A percentile compares a stretch with the other conserved stretches of the same genome.
Evolutionary conservation across 116 monocot species (phyloP).

Genomic region (Cymodocea nodosa): DNA sequence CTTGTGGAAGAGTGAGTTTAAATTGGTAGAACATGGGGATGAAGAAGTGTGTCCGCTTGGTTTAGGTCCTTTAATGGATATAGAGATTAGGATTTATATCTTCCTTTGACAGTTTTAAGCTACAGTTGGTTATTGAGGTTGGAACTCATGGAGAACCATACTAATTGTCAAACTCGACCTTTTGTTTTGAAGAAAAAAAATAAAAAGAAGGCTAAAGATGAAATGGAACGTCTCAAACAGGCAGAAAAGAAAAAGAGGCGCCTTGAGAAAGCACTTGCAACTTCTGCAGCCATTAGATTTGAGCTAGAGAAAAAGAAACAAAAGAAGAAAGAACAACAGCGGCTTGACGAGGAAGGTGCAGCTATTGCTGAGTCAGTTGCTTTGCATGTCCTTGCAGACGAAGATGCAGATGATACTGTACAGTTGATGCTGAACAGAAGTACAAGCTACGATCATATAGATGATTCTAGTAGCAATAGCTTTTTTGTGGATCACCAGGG

Average conservation of each 20-base stretch:
- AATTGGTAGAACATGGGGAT: background rate
- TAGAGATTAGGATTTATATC: background rate
- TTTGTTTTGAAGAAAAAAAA: slow-evolving; percentile 42
- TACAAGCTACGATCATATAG: slow-evolving; percentile 13
- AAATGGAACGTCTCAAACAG: slow-evolving; percentile 74
- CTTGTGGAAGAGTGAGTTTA: background rate
- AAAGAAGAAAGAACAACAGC: slow-evolving; percentile 70
- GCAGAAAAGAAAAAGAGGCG: slow-evolving; percentile 89
- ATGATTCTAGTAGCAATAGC: slow-evolving; percentile 16
- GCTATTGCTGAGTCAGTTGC: slow-evolving; percentile 88
- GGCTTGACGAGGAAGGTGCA: slow-evolving; percentile 80
- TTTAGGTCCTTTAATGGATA: background rate
- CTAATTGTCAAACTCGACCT: slow-evolving; percentile 19
- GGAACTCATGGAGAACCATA: slow-evolving; percentile 50
- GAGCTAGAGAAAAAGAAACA: slow-evolving; percentile 95
- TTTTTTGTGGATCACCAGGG: slow-evolving; percentile 27
- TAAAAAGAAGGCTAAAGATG: slow-evolving; percentile 73
- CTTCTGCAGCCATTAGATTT: slow-evolving; percentile 75
- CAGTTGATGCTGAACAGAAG: slow-evolving; percentile 16
- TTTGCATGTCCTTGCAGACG: slow-evolving; percentile 80
- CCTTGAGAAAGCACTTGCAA: slow-evolving; percentile 89
- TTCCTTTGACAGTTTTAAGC: background rate
- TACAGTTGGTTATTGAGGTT: background rate
- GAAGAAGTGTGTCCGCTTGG: background rate
- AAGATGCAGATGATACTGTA: slow-evolving; percentile 51